Evolutionary conservation across 768 basidiomycete genomes (phyloP).

Genomic region (Trichaptum fuscoviolaceum): DNA sequence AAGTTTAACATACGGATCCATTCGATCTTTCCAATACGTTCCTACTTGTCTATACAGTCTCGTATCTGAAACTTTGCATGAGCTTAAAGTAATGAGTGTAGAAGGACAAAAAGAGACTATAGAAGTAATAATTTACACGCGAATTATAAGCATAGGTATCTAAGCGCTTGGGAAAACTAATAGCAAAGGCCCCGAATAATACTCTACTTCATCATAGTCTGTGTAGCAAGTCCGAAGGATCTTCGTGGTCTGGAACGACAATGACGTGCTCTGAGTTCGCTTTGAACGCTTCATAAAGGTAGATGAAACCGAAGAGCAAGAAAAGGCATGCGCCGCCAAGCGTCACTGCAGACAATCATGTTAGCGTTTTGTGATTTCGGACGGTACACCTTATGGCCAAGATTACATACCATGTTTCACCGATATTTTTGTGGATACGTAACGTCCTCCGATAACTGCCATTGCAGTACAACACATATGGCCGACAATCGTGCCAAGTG

Average conservation of each 20-base stretch:
- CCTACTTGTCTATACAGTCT: too few species aligned
- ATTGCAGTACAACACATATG: constrained; percentile 83
- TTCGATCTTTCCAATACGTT: too few species aligned
- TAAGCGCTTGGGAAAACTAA: not conserved
- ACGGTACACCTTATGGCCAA: not conserved
- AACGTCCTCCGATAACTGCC: constrained; percentile 91
- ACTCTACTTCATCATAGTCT: not conserved
- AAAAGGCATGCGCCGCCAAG: constrained; percentile 78
- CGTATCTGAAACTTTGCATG: not conserved
- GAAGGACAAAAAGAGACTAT: not conserved
- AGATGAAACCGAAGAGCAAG: constrained; percentile 76
- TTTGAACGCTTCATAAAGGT: constrained; percentile 59
- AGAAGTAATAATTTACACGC: not conserved
- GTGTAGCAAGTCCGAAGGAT: not conserved
- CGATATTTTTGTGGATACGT: constrained; percentile 89
- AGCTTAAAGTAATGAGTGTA: not conserved
- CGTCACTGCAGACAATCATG: constrained; percentile 50
- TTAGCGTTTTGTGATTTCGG: not conserved
- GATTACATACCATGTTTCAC: constrained; percentile 79
- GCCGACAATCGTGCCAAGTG: constrained; percentile 84
- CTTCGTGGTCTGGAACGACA: not conserved
- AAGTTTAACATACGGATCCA: too few species aligned
- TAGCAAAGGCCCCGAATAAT: too few species aligned
- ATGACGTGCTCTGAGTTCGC: constrained; percentile 2
- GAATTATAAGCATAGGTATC: not conserved